A percentile compares a stretch with the other conserved stretches of the same genome.
These are phyloP conservation scores for Trichoderma cornu-damae DNA, from an alignment of 2,329 filamentous ascomycete genomes.

Conservation along the genomic window DNA sequence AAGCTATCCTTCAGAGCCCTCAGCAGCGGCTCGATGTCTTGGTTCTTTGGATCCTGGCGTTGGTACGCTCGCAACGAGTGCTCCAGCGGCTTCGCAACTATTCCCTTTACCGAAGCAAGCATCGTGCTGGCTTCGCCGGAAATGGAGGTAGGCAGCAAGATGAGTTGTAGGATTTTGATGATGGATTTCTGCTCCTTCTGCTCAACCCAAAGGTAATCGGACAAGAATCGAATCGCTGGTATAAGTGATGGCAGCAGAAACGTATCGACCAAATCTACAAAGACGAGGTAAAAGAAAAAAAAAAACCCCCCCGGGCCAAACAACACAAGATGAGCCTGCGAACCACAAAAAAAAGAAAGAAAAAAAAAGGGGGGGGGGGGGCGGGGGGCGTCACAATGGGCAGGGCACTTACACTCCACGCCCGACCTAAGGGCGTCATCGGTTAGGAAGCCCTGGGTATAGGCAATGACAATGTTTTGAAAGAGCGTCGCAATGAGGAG, in stretches of 20 bases:
- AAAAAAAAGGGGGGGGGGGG: no score
- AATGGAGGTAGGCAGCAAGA: slow-evolving; percentile 64
- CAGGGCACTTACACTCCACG: slow-evolving; percentile 59
- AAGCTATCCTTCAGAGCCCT: slow-evolving; percentile 58
- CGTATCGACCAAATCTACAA: slow-evolving; percentile 67
- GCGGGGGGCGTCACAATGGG: background rate
- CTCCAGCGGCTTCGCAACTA: slow-evolving; percentile 64
- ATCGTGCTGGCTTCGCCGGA: slow-evolving; percentile 67
- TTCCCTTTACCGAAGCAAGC: slow-evolving; percentile 65
- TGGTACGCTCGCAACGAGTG: slow-evolving; percentile 62
- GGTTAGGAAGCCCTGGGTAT: slow-evolving; percentile 58
- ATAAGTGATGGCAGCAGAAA: slow-evolving; percentile 76
- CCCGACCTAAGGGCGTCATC: slow-evolving; percentile 69
- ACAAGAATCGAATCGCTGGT: slow-evolving; percentile 66
- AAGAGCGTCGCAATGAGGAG: slow-evolving; percentile 71
- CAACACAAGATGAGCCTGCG: background rate
- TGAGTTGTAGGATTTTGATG: slow-evolving; percentile 65
- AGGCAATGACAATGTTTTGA: slow-evolving; percentile 67
- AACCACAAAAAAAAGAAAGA: background rate
- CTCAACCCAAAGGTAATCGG: slow-evolving; percentile 63
- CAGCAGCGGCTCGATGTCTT: slow-evolving; percentile 65
- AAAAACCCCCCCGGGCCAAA: no score
- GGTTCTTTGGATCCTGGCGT: slow-evolving; percentile 59
- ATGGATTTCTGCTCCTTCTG: slow-evolving; percentile 62
- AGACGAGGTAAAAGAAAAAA: no score